Base-by-base conservation (phyloP, 805 yeast species). In the Yamadazyma sp. region DNA sequence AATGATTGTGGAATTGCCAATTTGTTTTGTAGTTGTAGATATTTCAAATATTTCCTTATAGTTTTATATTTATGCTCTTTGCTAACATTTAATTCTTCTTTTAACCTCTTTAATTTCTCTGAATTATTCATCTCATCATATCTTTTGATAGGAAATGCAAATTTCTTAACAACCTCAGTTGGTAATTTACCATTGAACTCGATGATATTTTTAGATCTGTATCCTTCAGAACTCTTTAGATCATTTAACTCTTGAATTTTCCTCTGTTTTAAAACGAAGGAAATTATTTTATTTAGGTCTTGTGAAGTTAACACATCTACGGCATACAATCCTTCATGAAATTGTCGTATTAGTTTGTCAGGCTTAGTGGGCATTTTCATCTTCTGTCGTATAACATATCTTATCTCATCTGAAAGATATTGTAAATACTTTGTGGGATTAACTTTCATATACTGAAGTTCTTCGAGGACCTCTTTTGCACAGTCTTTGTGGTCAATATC, bases 1-100 rank as follows among this genome's bases (percentile, higher is more conserved):
- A 65, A 43, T 13, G 52, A 43, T 23, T 40, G 50, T 1, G 72
- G 70, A 14, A 53, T 53, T 2, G 68, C 69, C 3, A 65, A 28
- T 31, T 45, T 42, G 5, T 50, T 49, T 1, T 31, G 15, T 23
- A 40, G 31, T 36, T 65, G 71, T 17, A 53, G 48, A 12, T 37
- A 33, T 38, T 58, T 59, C 18, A 67, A 37, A 43, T 53, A 57
- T 14, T 56, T 47, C 11, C 60, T 48, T 15, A 61, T 40, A 4
- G 59, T n/a, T 19, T 48, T 35, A 32, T n/a, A 39, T 43, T 29
- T 35, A 15, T 44, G 24, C 15, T 27, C 31, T n/a, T 40, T 33
- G 18, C 50, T 39, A n/a, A 35, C 33, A 12, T 19, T 35, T 4
- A 45, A 25, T 30, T 43, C 43, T 6, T 22, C 26, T 20, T 48